phyloP scores from a whole-genome alignment of 192 early-diverging fungal genomes.

The Coemansia furcata region DNA sequence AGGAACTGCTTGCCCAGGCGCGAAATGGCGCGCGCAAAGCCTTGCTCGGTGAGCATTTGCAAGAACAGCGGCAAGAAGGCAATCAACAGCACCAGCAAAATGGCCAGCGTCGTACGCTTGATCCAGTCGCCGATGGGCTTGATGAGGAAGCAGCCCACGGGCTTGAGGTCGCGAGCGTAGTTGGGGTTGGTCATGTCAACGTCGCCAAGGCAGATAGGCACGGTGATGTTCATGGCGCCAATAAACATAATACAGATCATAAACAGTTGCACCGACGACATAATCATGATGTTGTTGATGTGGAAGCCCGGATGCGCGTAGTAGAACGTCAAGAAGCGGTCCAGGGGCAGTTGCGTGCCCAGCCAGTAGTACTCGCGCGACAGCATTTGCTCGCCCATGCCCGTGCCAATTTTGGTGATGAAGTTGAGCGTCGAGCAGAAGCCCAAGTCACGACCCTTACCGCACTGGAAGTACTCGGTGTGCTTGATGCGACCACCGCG shows the following conservation, averaged over 20 bases:
- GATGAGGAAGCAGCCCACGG: slow-evolving; percentile 67
- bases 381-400: slow-evolving; percentile 92
- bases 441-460: slow-evolving; percentile 87
- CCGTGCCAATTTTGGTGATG: slow-evolving; percentile 86
- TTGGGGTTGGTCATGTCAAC: slow-evolving; percentile 57
- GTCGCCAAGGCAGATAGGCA: slow-evolving; percentile 59
- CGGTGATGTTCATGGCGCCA: slow-evolving; percentile 64
- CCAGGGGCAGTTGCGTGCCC: slow-evolving; percentile 78
- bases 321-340: slow-evolving; percentile 85
- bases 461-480: slow-evolving; percentile 88
- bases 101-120: slow-evolving; percentile 75
- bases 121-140: slow-evolving; percentile 79
- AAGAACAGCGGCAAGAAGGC: slow-evolving; percentile 79
- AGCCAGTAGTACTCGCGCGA: slow-evolving; percentile 92
- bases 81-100: slow-evolving; percentile 77
- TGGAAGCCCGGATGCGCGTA: slow-evolving; percentile 90
- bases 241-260: slow-evolving; percentile 77
- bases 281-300: slow-evolving; percentile 86
- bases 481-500: slow-evolving; percentile 87
- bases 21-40: slow-evolving; percentile 65
- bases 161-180: slow-evolving; percentile 49
- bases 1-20: slow-evolving; percentile 79
- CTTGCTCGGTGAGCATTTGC: slow-evolving; percentile 82
- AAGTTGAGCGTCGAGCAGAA: slow-evolving; percentile 88
- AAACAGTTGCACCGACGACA: slow-evolving; percentile 78